Percentiles rank a stretch among this genome's conserved stretches.
These are phyloP conservation scores for Phallus indusiatus DNA, from an alignment of 768 basidiomycete genomes.

Conservation along the genomic window DNA sequence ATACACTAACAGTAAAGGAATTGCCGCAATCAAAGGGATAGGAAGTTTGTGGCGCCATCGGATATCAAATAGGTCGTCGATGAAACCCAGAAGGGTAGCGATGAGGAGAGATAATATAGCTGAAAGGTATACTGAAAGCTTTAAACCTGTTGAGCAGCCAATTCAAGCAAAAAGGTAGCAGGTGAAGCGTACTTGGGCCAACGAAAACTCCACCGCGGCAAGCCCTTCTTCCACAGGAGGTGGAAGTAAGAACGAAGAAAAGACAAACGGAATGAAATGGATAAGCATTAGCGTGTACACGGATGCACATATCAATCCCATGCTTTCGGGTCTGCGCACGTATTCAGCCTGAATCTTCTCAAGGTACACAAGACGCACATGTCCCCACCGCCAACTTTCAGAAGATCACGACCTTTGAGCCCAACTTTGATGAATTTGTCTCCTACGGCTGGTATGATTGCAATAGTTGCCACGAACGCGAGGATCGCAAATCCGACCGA, in stretches of 20 bases:
- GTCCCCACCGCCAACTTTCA: constrained; percentile 68
- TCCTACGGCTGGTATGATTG: constrained; percentile 76
- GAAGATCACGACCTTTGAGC: constrained; percentile 76
- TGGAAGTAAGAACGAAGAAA: constrained; percentile 55
- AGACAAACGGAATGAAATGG: constrained; percentile 93
- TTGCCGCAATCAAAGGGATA: constrained; percentile 90
- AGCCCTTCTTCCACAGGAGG: constrained; percentile 43
- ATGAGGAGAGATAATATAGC: constrained; percentile 86
- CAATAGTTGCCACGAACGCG: constrained; percentile 67
- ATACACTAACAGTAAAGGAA: constrained; percentile 93
- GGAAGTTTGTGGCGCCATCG: constrained; percentile 98
- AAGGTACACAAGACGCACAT: constrained; percentile 38
- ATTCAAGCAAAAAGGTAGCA: background rate
- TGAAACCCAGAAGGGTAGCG: constrained; percentile 88
- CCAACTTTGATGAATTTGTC: constrained; percentile 73
- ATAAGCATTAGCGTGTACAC: constrained; percentile 83
- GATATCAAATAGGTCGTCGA: constrained; percentile 97
- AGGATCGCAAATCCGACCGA: constrained; percentile 79
- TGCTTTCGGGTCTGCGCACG: constrained; percentile 73
- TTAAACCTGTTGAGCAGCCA: background rate
- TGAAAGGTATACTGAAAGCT: constrained; percentile 91
- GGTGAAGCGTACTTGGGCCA: constrained; percentile 39
- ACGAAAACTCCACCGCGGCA: constrained; percentile 60
- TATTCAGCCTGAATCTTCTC: background rate
- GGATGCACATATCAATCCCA: constrained; percentile 83